A percentile compares a stretch with the other conserved stretches of the same genome.
These are phyloP conservation scores for Macaranga tanarius DNA, from an alignment of 441 rosid species.

Conservation along the genomic window DNA sequence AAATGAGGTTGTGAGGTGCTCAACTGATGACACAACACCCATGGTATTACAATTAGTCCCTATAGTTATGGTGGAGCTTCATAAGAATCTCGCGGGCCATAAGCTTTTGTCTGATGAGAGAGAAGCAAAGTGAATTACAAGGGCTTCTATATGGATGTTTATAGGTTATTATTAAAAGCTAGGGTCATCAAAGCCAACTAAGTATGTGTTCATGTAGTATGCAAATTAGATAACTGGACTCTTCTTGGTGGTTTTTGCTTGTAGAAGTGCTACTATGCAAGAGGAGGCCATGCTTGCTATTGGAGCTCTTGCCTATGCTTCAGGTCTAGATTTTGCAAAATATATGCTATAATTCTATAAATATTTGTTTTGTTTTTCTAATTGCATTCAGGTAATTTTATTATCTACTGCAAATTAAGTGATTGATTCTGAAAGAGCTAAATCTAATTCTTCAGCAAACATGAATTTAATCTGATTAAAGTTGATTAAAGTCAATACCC, in stretches of 20 bases:
- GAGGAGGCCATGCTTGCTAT: slow-evolving; percentile 64
- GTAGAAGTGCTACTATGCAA: slow-evolving; percentile 56
- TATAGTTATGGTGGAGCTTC: slow-evolving; percentile 41
- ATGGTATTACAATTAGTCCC: slow-evolving; percentile 44
- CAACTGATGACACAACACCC: slow-evolving; percentile 41
- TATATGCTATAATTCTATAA: slow-evolving; percentile 55
- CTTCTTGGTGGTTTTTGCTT: slow-evolving; percentile 52
- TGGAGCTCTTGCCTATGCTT: slow-evolving; percentile 57
- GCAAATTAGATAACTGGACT: slow-evolving; percentile 63
- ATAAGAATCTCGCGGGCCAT: slow-evolving; percentile 43
- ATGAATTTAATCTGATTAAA: too few relatives aligned
- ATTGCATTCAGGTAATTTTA: too few relatives aligned
- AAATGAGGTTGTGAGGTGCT: slow-evolving; percentile 47
- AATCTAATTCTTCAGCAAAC: too few relatives aligned
- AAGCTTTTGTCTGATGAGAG: slow-evolving; percentile 39
- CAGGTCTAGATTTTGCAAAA: slow-evolving; percentile 53
- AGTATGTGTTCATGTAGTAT: slow-evolving; percentile 45
- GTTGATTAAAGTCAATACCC: too few relatives aligned
- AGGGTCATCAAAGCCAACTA: slow-evolving; percentile 39
- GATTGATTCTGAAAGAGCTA: too few relatives aligned
- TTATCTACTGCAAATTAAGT: too few relatives aligned
- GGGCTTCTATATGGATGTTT: slow-evolving; percentile 61
- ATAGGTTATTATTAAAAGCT: slow-evolving; percentile 47
- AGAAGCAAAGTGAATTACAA: slow-evolving; percentile 44
- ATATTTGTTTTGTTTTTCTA: too few relatives aligned